Evolutionary conservation across 208 protist species (phyloP).

Genomic region (Cochliopodium minus): DNA sequence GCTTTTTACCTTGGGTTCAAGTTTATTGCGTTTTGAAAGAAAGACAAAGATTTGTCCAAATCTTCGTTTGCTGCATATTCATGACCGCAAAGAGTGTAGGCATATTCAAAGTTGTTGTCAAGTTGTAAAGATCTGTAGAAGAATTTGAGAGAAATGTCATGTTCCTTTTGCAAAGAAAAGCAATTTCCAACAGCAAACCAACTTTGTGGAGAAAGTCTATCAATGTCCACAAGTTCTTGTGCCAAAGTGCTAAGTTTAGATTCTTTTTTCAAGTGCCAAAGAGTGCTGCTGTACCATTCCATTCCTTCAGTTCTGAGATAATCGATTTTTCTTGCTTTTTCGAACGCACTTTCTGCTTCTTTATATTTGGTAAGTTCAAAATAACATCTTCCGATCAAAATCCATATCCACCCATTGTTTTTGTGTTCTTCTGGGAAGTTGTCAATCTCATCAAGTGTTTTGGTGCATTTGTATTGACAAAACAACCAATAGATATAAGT

Average conservation of each 20-base stretch:
- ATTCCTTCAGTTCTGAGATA: not conserved
- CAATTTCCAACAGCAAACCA: conserved; percentile 75
- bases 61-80: conserved; percentile 75
- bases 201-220: conserved; percentile 53
- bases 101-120: conserved; percentile 60
- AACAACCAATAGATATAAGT: not conserved
- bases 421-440: not conserved
- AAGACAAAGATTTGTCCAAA: conserved; percentile 57
- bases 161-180: conserved; percentile 73
- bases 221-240: conserved; percentile 60
- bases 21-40: conserved; percentile 65
- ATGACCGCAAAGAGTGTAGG: conserved; percentile 72
- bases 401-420: not conserved
- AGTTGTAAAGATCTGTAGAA: conserved; percentile 70
- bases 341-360: not conserved
- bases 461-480: not conserved
- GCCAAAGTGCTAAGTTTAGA: conserved; percentile 53
- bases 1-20: conserved; percentile 51
- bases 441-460: not conserved
- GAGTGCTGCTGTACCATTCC: conserved; percentile 64
- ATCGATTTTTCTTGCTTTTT: not conserved
- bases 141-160: conserved; percentile 71
- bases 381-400: not conserved
- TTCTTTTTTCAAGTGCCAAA: conserved; percentile 76
- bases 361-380: not conserved